These are phyloP conservation scores for Capronia coronata DNA, from an alignment of 2,329 filamentous ascomycete genomes.

Conservation along the genomic window DNA sequence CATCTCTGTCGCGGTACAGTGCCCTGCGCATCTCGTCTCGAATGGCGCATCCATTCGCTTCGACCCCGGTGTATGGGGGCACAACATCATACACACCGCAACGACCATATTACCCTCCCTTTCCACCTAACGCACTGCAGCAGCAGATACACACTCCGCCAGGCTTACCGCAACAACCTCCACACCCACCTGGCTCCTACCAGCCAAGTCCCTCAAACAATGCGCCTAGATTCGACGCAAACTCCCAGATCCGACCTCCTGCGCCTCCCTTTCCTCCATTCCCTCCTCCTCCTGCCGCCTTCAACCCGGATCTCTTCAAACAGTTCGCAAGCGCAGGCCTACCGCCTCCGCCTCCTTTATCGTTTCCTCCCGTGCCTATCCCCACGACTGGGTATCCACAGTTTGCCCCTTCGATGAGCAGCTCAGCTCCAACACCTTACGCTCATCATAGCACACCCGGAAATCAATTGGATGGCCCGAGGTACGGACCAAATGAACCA, in stretches of 20 bases:
- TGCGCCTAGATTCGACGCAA: constrained; percentile 21
- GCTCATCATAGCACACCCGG: constrained; percentile 10
- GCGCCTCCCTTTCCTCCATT: constrained; percentile 28
- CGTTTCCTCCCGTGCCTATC: constrained; percentile 21
- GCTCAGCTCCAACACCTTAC: constrained; percentile 17
- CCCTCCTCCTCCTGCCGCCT: constrained; percentile 25
- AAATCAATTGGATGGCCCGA: constrained; percentile 3
- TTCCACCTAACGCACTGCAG: constrained; percentile 26
- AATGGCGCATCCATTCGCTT: constrained; percentile 37
- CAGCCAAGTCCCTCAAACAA: constrained; percentile 13
- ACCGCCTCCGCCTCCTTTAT: constrained; percentile 20
- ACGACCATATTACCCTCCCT: constrained; percentile 28
- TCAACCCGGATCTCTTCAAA: constrained; percentile 25
- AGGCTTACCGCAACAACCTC: constrained; percentile 16
- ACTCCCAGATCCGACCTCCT: constrained; percentile 25
- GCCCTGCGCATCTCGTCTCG: constrained; percentile 28
- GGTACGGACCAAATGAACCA: constrained; percentile 12
- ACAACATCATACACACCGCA: constrained; percentile 30
- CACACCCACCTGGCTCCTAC: constrained; percentile 6
- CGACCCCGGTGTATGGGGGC: constrained; percentile 29
- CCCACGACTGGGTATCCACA: constrained; percentile 19
- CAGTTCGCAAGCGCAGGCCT: constrained; percentile 24
- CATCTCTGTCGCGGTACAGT: constrained; percentile 4
- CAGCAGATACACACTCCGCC: constrained; percentile 26
- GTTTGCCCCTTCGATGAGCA: constrained; percentile 16